phyloP scores from a whole-genome alignment of 371 early-diverging fungal species.

The Umbelopsis sp. region DNA sequence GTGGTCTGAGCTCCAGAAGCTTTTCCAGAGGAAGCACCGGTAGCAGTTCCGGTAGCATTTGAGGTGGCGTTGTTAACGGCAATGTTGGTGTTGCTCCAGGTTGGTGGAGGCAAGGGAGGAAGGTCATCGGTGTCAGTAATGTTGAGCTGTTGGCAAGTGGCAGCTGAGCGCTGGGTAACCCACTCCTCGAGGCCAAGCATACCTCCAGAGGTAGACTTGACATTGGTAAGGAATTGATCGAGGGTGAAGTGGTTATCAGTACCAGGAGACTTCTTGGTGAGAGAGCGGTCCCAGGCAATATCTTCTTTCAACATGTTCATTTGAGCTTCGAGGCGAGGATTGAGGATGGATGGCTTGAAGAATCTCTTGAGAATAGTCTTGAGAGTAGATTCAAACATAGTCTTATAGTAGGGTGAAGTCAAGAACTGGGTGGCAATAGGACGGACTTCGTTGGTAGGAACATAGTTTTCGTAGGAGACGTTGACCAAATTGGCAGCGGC shows the following conservation, averaged over 20 bases:
- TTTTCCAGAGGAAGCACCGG: background rate
- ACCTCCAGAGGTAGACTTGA: conserved; percentile 35
- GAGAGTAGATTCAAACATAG: conserved; percentile 50
- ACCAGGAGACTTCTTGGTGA: conserved; percentile 49
- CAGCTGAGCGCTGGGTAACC: conserved; percentile 34
- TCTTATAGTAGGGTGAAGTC: conserved; percentile 45
- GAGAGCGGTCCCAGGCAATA: conserved; percentile 53
- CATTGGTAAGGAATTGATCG: conserved; percentile 43
- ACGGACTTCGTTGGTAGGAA: conserved; percentile 39
- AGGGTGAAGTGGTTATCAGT: conserved; percentile 39
- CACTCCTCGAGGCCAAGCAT: conserved; percentile 36
- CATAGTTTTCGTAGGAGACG: conserved; percentile 43
- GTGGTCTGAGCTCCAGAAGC: conserved; percentile 5
- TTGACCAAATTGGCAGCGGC: conserved; percentile 38
- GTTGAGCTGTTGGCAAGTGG: conserved; percentile 37
- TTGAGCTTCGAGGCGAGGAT: conserved; percentile 55
- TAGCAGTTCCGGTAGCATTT: background rate
- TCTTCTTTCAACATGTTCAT: conserved; percentile 54
- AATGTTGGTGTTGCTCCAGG: conserved; percentile 27
- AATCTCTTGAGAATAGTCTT: conserved; percentile 55
- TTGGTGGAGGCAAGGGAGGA: conserved; percentile 38
- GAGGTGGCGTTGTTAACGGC: background rate
- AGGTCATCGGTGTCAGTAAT: conserved; percentile 45
- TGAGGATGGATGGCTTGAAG: conserved; percentile 55
- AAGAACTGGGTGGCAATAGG: conserved; percentile 44